A percentile compares a stretch with the other conserved stretches of the same genome.
Evolutionary conservation across 257 asterid species (phyloP).

Genomic region (Solanum habrochaites): DNA sequence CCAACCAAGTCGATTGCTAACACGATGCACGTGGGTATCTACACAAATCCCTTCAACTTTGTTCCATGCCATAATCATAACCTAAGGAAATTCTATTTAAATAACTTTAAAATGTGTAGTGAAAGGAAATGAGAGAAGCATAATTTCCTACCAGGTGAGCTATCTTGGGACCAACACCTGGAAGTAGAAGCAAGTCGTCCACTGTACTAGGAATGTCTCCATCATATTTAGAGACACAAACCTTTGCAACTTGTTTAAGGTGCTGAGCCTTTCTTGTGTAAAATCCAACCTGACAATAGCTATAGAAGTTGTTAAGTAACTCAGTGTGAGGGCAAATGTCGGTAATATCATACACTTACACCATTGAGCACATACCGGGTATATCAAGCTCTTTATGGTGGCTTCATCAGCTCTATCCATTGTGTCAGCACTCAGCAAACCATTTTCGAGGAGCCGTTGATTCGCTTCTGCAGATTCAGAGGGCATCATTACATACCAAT

Average conservation of each 20-base stretch:
- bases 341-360: neutral
- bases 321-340: neutral
- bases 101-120: neutral
- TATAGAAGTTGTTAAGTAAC: neutral
- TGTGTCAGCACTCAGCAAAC: slow-evolving; percentile 65
- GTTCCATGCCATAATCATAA: slow-evolving; percentile 92
- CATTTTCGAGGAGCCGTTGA: slow-evolving; percentile 70
- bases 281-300: slow-evolving; percentile 66
- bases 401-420: slow-evolving; percentile 63
- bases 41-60: slow-evolving; percentile 97
- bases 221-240: slow-evolving; percentile 50
- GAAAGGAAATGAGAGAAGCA: neutral
- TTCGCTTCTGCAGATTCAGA: slow-evolving; percentile 58
- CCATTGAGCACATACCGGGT: slow-evolving; percentile 47
- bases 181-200: slow-evolving; percentile 75
- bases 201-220: slow-evolving; percentile 91
- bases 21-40: slow-evolving; percentile 94
- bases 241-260: slow-evolving; percentile 72
- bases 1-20: slow-evolving; percentile 92
- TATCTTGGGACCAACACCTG: slow-evolving; percentile 98
- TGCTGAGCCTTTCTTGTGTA: slow-evolving; percentile 83
- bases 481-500: neutral
- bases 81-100: slow-evolving; percentile 21
- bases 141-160: slow-evolving; percentile 74
- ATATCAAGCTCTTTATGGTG: slow-evolving; percentile 55